Evolutionary conservation across 768 basidiomycete genomes (phyloP).

Genomic region (Hirschioporus abietinus): DNA sequence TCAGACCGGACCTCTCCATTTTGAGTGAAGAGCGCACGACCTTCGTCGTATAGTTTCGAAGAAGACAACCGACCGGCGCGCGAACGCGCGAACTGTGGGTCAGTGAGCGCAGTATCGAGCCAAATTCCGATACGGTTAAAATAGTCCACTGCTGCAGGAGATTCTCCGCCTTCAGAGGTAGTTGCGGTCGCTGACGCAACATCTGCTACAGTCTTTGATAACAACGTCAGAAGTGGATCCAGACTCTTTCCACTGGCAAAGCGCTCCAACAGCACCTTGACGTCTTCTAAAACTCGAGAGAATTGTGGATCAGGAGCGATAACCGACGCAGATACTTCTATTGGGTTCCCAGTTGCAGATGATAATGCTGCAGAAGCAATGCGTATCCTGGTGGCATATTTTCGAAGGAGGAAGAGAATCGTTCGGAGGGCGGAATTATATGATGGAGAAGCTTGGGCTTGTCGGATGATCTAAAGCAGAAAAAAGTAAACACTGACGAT

Average conservation of each 20-base stretch:
- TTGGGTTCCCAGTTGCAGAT: background rate
- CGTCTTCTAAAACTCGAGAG: constrained; percentile 6
- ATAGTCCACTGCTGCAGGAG: background rate
- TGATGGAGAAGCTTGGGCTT: constrained; percentile 6
- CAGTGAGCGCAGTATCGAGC: constrained; percentile 18
- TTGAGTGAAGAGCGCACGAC: constrained; percentile 9
- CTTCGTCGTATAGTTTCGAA: constrained; percentile 17
- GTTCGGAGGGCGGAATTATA: constrained; percentile 9
- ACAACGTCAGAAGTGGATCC: constrained; percentile 6
- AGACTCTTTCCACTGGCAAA: constrained; percentile 12
- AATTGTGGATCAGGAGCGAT: constrained; percentile 9
- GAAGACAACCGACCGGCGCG: constrained; percentile 8
- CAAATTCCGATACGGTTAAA: constrained; percentile 14
- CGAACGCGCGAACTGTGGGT: constrained; percentile 16
- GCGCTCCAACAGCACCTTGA: constrained; percentile 12
- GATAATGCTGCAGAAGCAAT: background rate
- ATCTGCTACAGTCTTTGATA: constrained; percentile 6
- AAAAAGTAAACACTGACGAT: background rate
- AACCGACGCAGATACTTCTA: constrained; percentile 2
- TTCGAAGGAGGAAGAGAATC: constrained; percentile 9
- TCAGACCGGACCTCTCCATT: constrained; percentile 12
- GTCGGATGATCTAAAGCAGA: background rate
- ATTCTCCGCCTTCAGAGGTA: background rate
- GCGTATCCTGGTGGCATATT: constrained; percentile 6
- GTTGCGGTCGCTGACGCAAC: constrained; percentile 3